These are phyloP conservation scores for Elaeis guineensis DNA, from an alignment of 176 grass and related monocot species.

Conservation along the genomic window DNA sequence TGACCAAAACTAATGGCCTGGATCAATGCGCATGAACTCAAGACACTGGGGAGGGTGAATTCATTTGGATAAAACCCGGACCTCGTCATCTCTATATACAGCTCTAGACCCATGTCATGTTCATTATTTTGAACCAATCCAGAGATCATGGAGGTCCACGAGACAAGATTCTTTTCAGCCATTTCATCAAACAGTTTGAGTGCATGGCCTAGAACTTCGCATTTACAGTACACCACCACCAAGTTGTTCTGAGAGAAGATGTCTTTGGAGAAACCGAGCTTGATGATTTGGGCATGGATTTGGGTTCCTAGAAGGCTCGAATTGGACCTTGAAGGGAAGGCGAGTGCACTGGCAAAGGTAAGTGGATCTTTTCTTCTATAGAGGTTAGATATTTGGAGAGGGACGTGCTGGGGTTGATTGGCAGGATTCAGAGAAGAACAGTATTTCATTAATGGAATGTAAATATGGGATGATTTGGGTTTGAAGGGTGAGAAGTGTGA, in stretches of 20 bases:
- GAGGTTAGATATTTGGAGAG: background rate
- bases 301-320: background rate
- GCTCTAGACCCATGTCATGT: background rate
- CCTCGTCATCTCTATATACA: conserved; percentile 29
- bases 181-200: conserved; percentile 36
- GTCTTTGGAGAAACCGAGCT: conserved; percentile 29
- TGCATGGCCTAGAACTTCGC: conserved; percentile 1
- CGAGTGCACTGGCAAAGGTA: conserved; percentile 22
- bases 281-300: conserved; percentile 33
- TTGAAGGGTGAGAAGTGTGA: too few relatives aligned
- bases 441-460: too few relatives aligned
- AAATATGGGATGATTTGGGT: too few relatives aligned
- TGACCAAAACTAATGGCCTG: conserved; percentile 3
- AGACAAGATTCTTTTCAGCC: conserved; percentile 34
- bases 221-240: conserved; percentile 19
- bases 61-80: conserved; percentile 37
- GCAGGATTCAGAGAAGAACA: too few relatives aligned
- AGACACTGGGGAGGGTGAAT: conserved; percentile 23
- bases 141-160: conserved; percentile 46
- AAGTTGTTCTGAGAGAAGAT: conserved; percentile 49
- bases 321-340: conserved; percentile 10
- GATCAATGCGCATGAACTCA: conserved; percentile 14
- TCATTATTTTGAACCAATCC: conserved; percentile 11
- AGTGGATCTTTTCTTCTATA: conserved; percentile 15
- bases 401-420: too few relatives aligned